Base-by-base conservation (phyloP, 176 grass and related monocot species). In the Cenchrus fungigraminus region DNA sequence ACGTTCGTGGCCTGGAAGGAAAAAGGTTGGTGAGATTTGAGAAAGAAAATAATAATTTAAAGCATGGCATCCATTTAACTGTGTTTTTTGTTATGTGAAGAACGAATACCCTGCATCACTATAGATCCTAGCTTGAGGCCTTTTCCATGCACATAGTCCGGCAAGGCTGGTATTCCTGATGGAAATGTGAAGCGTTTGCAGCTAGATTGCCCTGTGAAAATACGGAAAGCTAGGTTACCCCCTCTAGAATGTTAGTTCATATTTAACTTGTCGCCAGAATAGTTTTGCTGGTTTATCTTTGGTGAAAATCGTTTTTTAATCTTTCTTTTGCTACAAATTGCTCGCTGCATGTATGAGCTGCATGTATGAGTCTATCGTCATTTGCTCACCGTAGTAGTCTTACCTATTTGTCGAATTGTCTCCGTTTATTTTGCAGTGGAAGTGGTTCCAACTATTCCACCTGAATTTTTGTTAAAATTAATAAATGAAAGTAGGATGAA, bases 401-500 rank as follows among this genome's bases (percentile, higher is more conserved):
- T 71, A 88, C 89, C 72, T 10, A 40, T 85, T 64, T 88, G 40
- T 75, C 56, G 47, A 74, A 91, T 81, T 17, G 81, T 74, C 12
- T 58, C 71, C 57, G 64, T 81, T 85, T 64, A 88, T 88, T n/a
- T 58, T 49, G 71, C 89, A 85, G 22, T 22, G 47, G 20, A 91
- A 91, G 61, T 84, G 53, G 55, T 87, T 91, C 80, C 85, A 91
- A 62, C 89, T 91, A 57, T 87, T 91, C 89, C 89, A 87, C 29
- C 89, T 91, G 85, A 42, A 45, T 71, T 37, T 71, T 4, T 5
- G 25, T 14, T 11, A 25, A 50, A 12, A 71, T 13, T 12, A 57
- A 63, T 19, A 19, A 57, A 2, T 57, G 16, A 20, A 6, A 57
- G 8, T 20, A 20, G 55, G 17, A 57, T 57, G 55, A 6, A 57